Base-by-base conservation (phyloP, 2,329 filamentous ascomycete genomes). In the Thielaviopsis populi region DNA sequence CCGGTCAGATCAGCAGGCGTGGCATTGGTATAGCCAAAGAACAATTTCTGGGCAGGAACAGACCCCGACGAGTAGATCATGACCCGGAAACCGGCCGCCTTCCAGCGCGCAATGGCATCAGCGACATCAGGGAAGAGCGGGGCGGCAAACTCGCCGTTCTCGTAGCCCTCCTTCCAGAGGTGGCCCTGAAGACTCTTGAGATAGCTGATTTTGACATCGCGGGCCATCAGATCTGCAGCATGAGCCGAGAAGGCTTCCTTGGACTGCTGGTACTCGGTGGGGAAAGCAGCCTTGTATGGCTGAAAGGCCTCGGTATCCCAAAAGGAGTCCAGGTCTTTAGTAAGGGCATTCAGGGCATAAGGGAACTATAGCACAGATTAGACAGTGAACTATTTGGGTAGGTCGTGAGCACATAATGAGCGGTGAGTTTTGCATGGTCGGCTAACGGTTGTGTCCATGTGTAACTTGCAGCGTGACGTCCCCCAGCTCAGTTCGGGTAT, bases 21-120 rank as follows among this genome's bases (percentile, higher is more conserved):
- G 7, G 80, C 78, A 67, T 81, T 76, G 50, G 83, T 85, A 70
- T 91, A 83, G 66, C 79, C 78, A 74, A 92, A 92, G 67, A 92
- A 80, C 67, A 92, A 77, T 74, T 90, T 89, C 77, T 94, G 89
- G 15, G 89, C 89, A 22, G 85, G 80, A 5, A 92, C 86, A 24
- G 87, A 91, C 40, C 89, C 89, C 13, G 87, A 91, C 3, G 87
- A 91, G 75, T 91, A 94, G 70, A 94, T 91, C 69, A 87, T 82
- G 68, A 91, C 79, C 66, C 77, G 77, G 67, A 82, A 76, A 30
- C 79, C 80, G 37, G 76, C 73, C 17, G 74, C 71, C 63, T 80
- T 77, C 83, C 87, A 91, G 53, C 75, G 69, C 62, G 76, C 73
- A 67, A 91, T 76, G 67, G 80, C 80, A 8, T 82, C 79, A n/a